A percentile compares a stretch with the other conserved stretches of the same genome.
phyloP scores from a whole-genome alignment of 1,284 basidiomycete species.

The Pyrrhoderma lamaoense region DNA sequence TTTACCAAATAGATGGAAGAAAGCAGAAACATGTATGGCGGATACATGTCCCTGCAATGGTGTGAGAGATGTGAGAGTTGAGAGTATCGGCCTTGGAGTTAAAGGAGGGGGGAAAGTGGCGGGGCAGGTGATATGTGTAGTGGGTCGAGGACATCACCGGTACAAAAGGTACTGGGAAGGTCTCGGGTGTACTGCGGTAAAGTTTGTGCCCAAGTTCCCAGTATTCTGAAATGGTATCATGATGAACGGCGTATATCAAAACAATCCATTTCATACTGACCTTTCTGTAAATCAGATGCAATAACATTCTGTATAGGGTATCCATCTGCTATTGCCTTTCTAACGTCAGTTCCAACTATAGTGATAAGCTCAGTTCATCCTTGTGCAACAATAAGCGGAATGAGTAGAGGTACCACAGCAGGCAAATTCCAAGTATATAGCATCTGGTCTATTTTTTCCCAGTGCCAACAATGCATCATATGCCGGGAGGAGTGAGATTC shows the following conservation, averaged over 20 bases:
- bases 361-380: too few relatives aligned
- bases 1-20: constrained; percentile 48
- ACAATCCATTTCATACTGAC: too few relatives aligned
- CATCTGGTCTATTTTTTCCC: constrained; percentile 23
- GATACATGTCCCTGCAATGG: constrained; percentile 38
- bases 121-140: constrained; percentile 27
- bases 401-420: constrained; percentile 26
- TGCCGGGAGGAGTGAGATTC: constrained; percentile 21
- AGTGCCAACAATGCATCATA: constrained; percentile 24
- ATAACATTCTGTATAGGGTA: constrained; percentile 23
- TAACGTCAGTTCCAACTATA: constrained; percentile 23
- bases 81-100: constrained; percentile 27
- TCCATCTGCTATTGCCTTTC: constrained; percentile 22
- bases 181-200: constrained; percentile 19
- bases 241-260: too few relatives aligned
- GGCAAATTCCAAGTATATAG: constrained; percentile 27
- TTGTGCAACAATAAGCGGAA: not conserved
- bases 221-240: too few relatives aligned
- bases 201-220: constrained; percentile 24
- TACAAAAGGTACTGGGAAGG: constrained; percentile 22
- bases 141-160: constrained; percentile 22
- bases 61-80: constrained; percentile 31
- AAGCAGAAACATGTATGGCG: constrained; percentile 39
- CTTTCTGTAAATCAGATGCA: constrained; percentile 20
- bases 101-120: constrained; percentile 21